A percentile compares a stretch with the other conserved stretches of the same genome.
Evolutionary conservation across 176 grass and related monocot genomes (phyloP).

Genomic region (Ensete glaucum): DNA sequence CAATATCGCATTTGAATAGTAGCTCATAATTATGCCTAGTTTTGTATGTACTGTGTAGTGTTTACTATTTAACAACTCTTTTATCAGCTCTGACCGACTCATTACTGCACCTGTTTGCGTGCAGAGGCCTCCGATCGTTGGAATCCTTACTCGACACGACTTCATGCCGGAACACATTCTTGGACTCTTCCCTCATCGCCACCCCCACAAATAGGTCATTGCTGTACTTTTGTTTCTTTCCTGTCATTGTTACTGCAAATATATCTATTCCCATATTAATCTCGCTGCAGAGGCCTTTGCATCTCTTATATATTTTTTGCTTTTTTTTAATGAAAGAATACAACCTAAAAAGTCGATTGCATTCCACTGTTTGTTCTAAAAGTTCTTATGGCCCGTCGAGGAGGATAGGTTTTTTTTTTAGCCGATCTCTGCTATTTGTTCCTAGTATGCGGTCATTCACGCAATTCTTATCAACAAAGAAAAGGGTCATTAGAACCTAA

Average conservation of each 20-base stretch:
- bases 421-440: too few species aligned
- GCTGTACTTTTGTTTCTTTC: slow-evolving; percentile 8
- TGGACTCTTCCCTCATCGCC: slow-evolving; percentile 63
- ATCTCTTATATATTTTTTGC: neutral
- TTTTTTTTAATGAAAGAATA: neutral
- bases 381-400: too few species aligned
- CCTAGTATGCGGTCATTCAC: too few species aligned
- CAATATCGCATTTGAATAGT: too few species aligned
- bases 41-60: too few species aligned
- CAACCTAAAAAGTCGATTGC: neutral
- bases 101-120: neutral
- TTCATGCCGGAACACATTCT: slow-evolving; percentile 83
- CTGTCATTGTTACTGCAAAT: neutral
- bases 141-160: slow-evolving; percentile 90
- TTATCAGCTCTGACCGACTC: neutral
- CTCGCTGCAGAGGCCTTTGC: neutral
- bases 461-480: too few species aligned
- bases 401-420: too few species aligned
- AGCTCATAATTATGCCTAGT: too few species aligned
- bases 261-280: neutral
- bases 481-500: too few species aligned
- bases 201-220: slow-evolving; percentile 39
- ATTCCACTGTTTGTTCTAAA: too few species aligned
- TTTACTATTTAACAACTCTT: neutral
- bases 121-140: slow-evolving; percentile 88